Base-by-base conservation (phyloP, 495 filamentous ascomycete species). In the Penicillium desertorum region DNA sequence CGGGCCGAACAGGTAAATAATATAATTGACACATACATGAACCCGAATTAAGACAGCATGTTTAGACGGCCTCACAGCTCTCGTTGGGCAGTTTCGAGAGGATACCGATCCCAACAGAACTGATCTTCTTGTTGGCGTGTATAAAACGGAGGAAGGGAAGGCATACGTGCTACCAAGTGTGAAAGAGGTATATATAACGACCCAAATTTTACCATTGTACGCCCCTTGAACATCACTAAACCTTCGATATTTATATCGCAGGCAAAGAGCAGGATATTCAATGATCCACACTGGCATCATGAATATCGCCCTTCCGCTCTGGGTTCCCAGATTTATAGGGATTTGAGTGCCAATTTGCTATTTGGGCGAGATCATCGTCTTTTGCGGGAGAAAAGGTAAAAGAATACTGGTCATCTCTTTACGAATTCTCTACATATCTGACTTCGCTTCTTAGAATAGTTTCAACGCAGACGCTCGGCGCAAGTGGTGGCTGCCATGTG, bases 261-360 rank as follows among this genome's bases (percentile, higher is more conserved):
- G 60, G 60, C 60, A 48, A 62, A 62, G 34, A 12, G 25, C n/a
- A 58, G 45, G 37, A 59, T 62, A 19, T 59, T 59, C 25, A 56
- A 51, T 43, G 60, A 62, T 22, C 37, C 45, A 17, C 36, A 59
- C 8, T 62, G 60, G 60, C 60, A 62, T 52, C 60, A 62, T 41
- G 60, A 62, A 27, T 62, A 62, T 49, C 60, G 60, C 7, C 42
- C 46, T 23, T 56, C 45, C 1, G 41, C 60, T 34, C 32, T 58
- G 17, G 60, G 60, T 20, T 55, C 56, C 1, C 45, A 27, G 30
- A 17, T n/a, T 14, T 62, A 62, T n/a, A 55, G 60, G 25, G 42
- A 53, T 19, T 42, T 62, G 27, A 59, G 51, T 23, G 34, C 29
- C 12, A 47, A 62, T 11, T 39, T 62, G 14, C 46, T 62, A 17